Base-by-base conservation (phyloP, 139 green algal species). In the Yamagishiella unicocca region DNA sequence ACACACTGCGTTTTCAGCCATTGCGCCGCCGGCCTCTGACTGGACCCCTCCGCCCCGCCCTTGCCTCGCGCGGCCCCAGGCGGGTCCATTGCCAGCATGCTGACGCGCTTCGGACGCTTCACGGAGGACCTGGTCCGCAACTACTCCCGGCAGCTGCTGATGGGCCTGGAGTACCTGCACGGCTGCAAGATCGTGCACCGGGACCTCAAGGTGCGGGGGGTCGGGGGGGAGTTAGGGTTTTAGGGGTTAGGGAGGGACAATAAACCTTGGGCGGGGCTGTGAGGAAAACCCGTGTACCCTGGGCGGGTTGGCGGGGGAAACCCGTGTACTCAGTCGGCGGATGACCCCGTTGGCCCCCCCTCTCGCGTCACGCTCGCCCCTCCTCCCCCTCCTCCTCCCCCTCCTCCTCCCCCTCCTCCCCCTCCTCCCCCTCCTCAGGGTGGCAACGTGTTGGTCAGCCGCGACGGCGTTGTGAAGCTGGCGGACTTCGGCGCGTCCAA, bases 121-220 rank as follows among this genome's bases (percentile, higher is more conserved):
- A 72, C 22, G 27, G 90, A 93, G 83, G 90, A 93, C 50, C 83
- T 93, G 83, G 87, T 93, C 42, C 87, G 90, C 37, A 94, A 93
- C 58, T 98, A 97, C 93, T 96, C 94, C 31, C 88, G 92, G 33
- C 96, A 98, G 92, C 89, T 98, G 71, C 90, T 98, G 53, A 64
- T 90, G 38, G 97, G 97, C 21, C 91, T 99, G 67, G 94, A 96
- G 83, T 99, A 98, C 94, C 94, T 99, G 83, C 97, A 99, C 87
- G 58, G 75, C 54, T 53, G 70, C 62, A 87, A 67, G 67, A 88
- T 90, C 43, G 79, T 88, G 50, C 87, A 90, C 70, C 40, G 71
- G 40, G 81, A 87, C 81, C 81, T 87, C 64, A 87, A 87, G 79
- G 79, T 75, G 78, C 1, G 78, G n/a, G 42, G n/a, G n/a, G n/a